Percentiles rank a stretch among this genome's conserved stretches.
These are phyloP conservation scores for Paramarasmius palmivorus DNA, from an alignment of 1,284 basidiomycete genomes.

Conservation along the genomic window DNA sequence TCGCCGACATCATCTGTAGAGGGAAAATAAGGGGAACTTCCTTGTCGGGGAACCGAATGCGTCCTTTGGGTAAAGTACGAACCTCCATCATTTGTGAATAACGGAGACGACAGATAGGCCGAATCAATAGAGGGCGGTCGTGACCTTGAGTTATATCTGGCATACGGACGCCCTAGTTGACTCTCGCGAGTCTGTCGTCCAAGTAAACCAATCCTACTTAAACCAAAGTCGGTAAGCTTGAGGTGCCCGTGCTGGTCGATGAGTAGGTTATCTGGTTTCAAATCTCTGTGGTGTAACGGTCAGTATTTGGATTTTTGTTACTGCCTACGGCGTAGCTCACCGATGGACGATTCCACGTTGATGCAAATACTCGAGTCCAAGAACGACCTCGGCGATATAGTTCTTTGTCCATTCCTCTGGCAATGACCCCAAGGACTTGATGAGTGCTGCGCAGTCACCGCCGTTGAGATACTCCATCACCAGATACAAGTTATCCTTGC, in stretches of 20 bases:
- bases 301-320: neutral
- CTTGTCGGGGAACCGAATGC: conserved; percentile 54
- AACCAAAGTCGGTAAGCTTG: conserved; percentile 97
- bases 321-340: conserved; percentile 46
- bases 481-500: conserved; percentile 96
- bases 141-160: conserved; percentile 67
- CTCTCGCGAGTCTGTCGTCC: conserved; percentile 92
- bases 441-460: conserved; percentile 94
- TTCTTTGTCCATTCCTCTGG: conserved; percentile 97
- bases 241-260: conserved; percentile 96
- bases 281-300: conserved; percentile 62
- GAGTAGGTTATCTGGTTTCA: conserved; percentile 97
- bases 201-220: conserved; percentile 95
- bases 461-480: conserved; percentile 99
- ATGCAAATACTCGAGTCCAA: conserved; percentile 96
- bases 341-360: conserved; percentile 95
- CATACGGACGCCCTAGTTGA: conserved; percentile 56
- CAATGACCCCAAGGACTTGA: conserved; percentile 92
- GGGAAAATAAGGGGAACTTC: conserved; percentile 64
- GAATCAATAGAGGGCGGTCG: conserved; percentile 83
- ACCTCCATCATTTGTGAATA: conserved; percentile 61
- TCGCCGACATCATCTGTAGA: conserved; percentile 81
- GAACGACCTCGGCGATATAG: conserved; percentile 94
- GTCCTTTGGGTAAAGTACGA: conserved; percentile 82
- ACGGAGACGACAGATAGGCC: conserved; percentile 73